These are phyloP conservation scores for Arthrobotrys sphaeroides DNA, from an alignment of 2,329 filamentous ascomycete genomes.

Conservation along the genomic window DNA sequence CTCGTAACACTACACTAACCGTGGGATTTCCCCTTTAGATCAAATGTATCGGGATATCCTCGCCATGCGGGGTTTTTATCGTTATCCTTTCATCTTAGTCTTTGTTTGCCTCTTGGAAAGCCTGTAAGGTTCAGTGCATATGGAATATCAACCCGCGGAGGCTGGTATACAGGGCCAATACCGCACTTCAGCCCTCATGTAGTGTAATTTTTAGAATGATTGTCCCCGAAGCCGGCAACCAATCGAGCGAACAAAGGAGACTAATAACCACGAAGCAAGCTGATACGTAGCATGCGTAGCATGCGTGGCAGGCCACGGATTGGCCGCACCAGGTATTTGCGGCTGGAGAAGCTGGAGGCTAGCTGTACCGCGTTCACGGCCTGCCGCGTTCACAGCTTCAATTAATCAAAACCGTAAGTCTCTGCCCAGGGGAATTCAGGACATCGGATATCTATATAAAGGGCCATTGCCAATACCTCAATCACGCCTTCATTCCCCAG, in stretches of 20 bases:
- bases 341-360: background rate
- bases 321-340: background rate
- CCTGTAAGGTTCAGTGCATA: background rate
- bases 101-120: background rate
- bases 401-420: too few relatives aligned
- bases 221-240: background rate
- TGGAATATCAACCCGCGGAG: background rate
- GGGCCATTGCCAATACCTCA: background rate
- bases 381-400: background rate
- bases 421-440: background rate
- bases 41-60: background rate
- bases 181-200: conserved; percentile 1
- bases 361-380: background rate
- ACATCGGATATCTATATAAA: background rate
- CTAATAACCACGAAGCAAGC: background rate
- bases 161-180: background rate
- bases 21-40: background rate
- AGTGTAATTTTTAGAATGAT: background rate
- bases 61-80: background rate
- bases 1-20: background rate
- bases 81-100: background rate
- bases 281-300: background rate
- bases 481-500: background rate
- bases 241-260: background rate
- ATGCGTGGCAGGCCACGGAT: background rate